These are phyloP conservation scores for Citropsis articulata DNA, from an alignment of 345 rosid species.

Conservation along the genomic window DNA sequence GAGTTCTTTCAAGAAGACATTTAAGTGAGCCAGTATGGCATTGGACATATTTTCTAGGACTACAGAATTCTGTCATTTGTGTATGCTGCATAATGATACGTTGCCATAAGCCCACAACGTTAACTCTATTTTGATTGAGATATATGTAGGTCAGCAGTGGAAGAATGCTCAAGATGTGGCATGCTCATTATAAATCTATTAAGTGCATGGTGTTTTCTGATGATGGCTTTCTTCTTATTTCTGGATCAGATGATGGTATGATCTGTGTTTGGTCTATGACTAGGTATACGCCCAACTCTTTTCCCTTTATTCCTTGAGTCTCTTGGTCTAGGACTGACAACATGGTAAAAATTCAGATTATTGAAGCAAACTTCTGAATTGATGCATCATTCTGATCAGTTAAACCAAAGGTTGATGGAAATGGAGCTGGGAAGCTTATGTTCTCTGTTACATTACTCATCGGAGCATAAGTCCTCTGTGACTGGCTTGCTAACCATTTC, in stretches of 20 bases:
- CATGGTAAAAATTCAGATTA: not conserved
- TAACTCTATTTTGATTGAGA: slow-evolving; percentile 7
- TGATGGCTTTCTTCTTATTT: slow-evolving; percentile 45
- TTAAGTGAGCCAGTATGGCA: not conserved
- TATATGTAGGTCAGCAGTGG: slow-evolving; percentile 40
- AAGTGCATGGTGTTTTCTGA: slow-evolving; percentile 44
- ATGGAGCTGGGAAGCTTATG: slow-evolving; percentile 24
- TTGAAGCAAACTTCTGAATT: not conserved
- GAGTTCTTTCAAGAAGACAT: not conserved
- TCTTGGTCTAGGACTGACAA: not conserved
- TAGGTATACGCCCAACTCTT: slow-evolving; percentile 30
- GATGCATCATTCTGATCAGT: slow-evolving; percentile 20
- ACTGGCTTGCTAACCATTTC: slow-evolving; percentile 36
- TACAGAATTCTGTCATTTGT: not conserved
- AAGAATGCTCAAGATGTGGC: slow-evolving; percentile 46
- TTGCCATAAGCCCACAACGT: not conserved
- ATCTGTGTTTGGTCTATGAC: slow-evolving; percentile 44
- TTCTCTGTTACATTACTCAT: slow-evolving; percentile 31
- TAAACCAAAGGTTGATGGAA: slow-evolving; percentile 32
- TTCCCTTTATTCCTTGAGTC: not conserved
- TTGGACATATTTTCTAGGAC: not conserved
- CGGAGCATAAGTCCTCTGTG: slow-evolving; percentile 43
- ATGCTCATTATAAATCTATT: slow-evolving; percentile 37
- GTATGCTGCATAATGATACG: not conserved
- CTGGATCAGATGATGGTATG: slow-evolving; percentile 50